A percentile compares a stretch with the other conserved stretches of the same genome.
phyloP scores from a whole-genome alignment of 2,329 filamentous ascomycete genomes.

The Curvularia sp. region DNA sequence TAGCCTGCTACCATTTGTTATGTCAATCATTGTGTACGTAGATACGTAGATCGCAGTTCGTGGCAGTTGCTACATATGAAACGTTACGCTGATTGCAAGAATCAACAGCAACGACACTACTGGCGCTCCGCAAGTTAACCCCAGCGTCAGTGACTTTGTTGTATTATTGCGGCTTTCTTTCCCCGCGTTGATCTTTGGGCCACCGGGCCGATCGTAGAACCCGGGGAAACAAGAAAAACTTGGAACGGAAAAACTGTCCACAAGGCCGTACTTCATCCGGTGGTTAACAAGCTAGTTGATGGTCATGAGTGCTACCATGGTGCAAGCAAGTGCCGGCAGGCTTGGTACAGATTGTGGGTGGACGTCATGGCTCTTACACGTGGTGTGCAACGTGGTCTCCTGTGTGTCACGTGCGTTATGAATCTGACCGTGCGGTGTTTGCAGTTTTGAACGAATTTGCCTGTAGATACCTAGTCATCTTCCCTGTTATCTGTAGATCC shows the following conservation, averaged over 20 bases:
- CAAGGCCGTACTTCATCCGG: conserved; percentile 11
- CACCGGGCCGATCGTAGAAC: conserved; percentile 8
- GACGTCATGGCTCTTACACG: background rate
- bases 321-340: background rate
- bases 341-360: background rate
- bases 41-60: background rate
- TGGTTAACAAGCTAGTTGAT: background rate
- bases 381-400: background rate
- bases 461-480: too few species aligned
- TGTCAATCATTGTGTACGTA: background rate
- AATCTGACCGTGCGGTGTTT: too few species aligned
- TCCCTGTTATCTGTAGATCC: too few species aligned
- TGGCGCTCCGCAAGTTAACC: background rate
- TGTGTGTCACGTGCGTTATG: background rate
- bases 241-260: conserved; percentile 1
- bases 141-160: background rate
- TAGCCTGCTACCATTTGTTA: background rate
- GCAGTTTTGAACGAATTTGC: too few species aligned
- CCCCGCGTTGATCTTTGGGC: background rate
- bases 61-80: background rate
- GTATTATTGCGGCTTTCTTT: background rate
- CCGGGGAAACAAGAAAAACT: background rate
- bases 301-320: background rate
- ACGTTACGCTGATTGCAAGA: background rate
- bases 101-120: background rate